phyloP scores from a whole-genome alignment of 768 basidiomycete genomes.

The Terana coerulea region DNA sequence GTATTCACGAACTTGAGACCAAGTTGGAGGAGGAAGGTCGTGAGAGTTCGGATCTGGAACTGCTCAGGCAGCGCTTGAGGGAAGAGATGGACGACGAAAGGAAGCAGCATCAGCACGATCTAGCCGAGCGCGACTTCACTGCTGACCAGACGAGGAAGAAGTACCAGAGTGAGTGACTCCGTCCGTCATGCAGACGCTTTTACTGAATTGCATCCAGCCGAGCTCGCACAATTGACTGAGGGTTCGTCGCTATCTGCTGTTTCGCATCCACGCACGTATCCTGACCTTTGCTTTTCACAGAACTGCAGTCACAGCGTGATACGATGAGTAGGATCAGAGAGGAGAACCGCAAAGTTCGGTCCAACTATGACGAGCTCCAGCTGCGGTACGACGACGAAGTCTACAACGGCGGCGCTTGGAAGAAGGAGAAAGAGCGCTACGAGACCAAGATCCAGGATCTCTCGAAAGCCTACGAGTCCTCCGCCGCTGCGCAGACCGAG shows the following conservation, averaged over 20 bases:
- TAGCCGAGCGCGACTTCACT: slow-evolving; percentile 75
- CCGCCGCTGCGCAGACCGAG: slow-evolving; percentile 67
- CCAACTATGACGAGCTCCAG: slow-evolving; percentile 74
- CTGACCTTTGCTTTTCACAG: slow-evolving; percentile 31
- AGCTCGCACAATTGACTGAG: slow-evolving; percentile 77
- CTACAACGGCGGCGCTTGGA: slow-evolving; percentile 76
- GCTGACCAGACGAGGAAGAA: slow-evolving; percentile 82
- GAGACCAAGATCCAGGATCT: slow-evolving; percentile 79
- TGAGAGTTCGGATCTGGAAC: slow-evolving; percentile 60
- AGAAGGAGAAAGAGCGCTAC: slow-evolving; percentile 83
- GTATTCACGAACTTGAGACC: slow-evolving; percentile 54
- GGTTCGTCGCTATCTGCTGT: slow-evolving; percentile 35
- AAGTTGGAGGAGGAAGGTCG: slow-evolving; percentile 67
- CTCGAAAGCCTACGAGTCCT: slow-evolving; percentile 71
- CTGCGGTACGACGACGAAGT: slow-evolving; percentile 74
- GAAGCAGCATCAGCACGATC: slow-evolving; percentile 73
- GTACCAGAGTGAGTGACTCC: slow-evolving; percentile 59
- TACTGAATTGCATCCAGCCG: slow-evolving; percentile 43
- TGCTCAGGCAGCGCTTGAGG: slow-evolving; percentile 62
- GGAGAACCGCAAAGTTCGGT: slow-evolving; percentile 74
- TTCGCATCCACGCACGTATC: background rate
- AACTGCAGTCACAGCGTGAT: slow-evolving; percentile 76
- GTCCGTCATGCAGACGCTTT: background rate
- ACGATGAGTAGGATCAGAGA: slow-evolving; percentile 72
- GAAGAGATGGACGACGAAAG: slow-evolving; percentile 79